These are phyloP conservation scores for Senna tora DNA, from an alignment of 306 rosid species.

Conservation along the genomic window DNA sequence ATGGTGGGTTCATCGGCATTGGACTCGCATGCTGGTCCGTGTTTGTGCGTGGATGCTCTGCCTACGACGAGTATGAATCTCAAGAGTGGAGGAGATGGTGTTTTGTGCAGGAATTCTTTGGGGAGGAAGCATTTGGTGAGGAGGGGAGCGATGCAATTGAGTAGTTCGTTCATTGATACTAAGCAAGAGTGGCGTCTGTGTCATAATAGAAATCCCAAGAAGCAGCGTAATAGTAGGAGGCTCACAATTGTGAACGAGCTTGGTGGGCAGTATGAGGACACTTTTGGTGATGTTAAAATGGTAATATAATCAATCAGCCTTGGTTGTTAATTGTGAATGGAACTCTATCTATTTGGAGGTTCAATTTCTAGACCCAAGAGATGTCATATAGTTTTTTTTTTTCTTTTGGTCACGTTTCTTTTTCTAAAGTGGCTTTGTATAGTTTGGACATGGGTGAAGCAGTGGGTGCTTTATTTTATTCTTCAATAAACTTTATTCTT, in stretches of 20 bases:
- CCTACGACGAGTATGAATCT: slow-evolving; percentile 63
- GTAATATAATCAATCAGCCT: slow-evolving; percentile 50
- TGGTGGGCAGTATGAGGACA: slow-evolving; percentile 89
- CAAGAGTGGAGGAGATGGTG: slow-evolving; percentile 65
- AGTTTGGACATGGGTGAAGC: background rate
- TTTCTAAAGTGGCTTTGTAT: slow-evolving; percentile 13
- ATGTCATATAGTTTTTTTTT: background rate
- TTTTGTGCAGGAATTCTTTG: slow-evolving; percentile 54
- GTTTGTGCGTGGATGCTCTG: slow-evolving; percentile 81
- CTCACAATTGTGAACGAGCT: slow-evolving; percentile 62
- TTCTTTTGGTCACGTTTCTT: slow-evolving; percentile 1
- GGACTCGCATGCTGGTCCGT: slow-evolving; percentile 79
- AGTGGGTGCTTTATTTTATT: background rate
- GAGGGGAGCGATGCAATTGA: slow-evolving; percentile 51
- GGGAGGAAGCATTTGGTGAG: slow-evolving; percentile 51
- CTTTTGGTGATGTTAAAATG: slow-evolving; percentile 86
- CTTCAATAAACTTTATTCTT: too few relatives aligned
- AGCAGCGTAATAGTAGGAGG: slow-evolving; percentile 56
- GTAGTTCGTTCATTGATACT: slow-evolving; percentile 68
- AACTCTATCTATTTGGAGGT: background rate
- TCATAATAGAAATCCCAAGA: slow-evolving; percentile 56
- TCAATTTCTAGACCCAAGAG: background rate
- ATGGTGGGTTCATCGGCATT: slow-evolving; percentile 72
- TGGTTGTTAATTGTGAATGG: background rate
- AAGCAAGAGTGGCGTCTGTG: slow-evolving; percentile 66